Percentiles rank a stretch among this genome's conserved stretches.
Evolutionary conservation across 169 alveolate genomes (phyloP).

Genomic region (Eimeria tenella): DNA sequence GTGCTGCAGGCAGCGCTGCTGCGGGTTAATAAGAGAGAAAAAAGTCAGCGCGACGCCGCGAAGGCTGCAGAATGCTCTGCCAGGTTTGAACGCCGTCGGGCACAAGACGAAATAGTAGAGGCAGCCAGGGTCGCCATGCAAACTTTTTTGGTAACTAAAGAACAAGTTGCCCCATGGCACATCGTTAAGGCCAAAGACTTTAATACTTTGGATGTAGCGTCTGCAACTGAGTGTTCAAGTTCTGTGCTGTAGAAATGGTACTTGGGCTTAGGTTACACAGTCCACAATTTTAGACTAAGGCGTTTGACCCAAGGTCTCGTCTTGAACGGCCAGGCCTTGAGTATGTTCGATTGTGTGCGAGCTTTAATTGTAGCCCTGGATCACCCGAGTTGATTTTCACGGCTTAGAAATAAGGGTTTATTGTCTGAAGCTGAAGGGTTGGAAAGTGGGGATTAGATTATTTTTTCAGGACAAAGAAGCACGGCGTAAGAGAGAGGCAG

Average conservation of each 20-base stretch:
- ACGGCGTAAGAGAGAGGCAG: not conserved
- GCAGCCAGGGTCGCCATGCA: not conserved
- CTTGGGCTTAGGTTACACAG: too few species aligned
- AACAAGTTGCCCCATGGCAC: not conserved
- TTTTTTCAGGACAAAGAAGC: not conserved
- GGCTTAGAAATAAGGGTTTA: not conserved
- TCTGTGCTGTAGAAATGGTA: too few species aligned
- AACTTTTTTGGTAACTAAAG: not conserved
- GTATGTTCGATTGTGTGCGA: too few species aligned
- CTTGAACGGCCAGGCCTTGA: too few species aligned
- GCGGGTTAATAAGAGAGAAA: not conserved
- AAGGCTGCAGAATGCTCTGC: not conserved
- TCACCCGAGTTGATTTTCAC: not conserved
- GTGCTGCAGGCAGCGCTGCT: conserved; percentile 22
- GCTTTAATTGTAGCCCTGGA: not conserved
- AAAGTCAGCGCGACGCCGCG: conserved; percentile 29
- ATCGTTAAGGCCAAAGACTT: not conserved
- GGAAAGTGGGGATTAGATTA: not conserved
- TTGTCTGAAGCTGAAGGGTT: not conserved
- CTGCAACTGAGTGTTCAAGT: too few species aligned
- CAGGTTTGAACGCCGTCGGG: not conserved
- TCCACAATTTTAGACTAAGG: too few species aligned
- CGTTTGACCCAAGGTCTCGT: too few species aligned
- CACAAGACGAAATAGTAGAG: not conserved
- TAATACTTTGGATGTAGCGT: too few species aligned